These are phyloP conservation scores for Phialophora verrucosa DNA, from an alignment of 2,329 filamentous ascomycete genomes.

Conservation along the genomic window DNA sequence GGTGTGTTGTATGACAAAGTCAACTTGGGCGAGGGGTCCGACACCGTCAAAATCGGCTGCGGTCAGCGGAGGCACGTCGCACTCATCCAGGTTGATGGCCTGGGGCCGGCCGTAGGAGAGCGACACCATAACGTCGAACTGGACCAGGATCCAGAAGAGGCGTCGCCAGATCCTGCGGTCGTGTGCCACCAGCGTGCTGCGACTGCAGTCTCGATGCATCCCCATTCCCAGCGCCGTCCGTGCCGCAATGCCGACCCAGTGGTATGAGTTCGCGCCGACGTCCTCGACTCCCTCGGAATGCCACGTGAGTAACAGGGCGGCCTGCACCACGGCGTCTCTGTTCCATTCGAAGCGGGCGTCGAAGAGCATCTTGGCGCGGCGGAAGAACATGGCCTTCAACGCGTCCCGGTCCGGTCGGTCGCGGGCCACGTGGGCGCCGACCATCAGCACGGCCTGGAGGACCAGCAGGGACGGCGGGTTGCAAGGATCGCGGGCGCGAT, in stretches of 20 bases:
- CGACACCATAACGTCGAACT: slow-evolving; percentile 12
- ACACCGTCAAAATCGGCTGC: slow-evolving; percentile 1
- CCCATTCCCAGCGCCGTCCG: slow-evolving; percentile 43
- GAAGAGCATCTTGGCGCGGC: slow-evolving; percentile 41
- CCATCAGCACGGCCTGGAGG: slow-evolving; percentile 42
- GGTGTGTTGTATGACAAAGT: neutral
- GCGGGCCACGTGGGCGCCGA: slow-evolving; percentile 39
- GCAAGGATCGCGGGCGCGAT: slow-evolving; percentile 49
- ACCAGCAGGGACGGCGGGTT: slow-evolving; percentile 42
- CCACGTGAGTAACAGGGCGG: slow-evolving; percentile 42
- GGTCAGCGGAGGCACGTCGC: slow-evolving; percentile 10
- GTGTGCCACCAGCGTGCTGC: slow-evolving; percentile 38
- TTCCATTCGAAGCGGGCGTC: slow-evolving; percentile 42
- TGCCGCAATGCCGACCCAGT: slow-evolving; percentile 41
- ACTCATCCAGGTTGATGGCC: slow-evolving; percentile 14
- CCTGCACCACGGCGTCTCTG: slow-evolving; percentile 40
- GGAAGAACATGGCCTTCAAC: slow-evolving; percentile 40
- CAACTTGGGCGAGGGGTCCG: neutral
- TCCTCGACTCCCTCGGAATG: slow-evolving; percentile 40
- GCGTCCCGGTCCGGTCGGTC: slow-evolving; percentile 38
- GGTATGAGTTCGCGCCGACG: slow-evolving; percentile 38
- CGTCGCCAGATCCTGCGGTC: slow-evolving; percentile 41
- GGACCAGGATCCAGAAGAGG: slow-evolving; percentile 19
- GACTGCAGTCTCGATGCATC: neutral
- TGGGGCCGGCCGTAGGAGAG: slow-evolving; percentile 17